A percentile compares a stretch with the other conserved stretches of the same genome.
phyloP scores from a whole-genome alignment of 441 rosid species.

The Populus tomentosa region DNA sequence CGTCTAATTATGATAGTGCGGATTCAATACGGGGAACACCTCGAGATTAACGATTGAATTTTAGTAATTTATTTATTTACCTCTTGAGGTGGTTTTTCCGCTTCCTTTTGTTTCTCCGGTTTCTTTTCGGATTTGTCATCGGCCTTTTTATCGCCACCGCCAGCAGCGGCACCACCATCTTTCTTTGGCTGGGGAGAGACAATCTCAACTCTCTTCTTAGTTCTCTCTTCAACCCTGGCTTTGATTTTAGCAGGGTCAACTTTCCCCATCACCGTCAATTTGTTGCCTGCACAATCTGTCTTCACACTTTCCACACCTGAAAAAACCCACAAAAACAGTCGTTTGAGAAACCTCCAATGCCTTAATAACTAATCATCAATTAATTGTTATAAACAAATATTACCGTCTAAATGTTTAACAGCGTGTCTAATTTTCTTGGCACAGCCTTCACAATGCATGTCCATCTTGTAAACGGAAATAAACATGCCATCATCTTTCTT shows the following conservation, averaged over 20 bases:
- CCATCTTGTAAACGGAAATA: slow-evolving; percentile 66
- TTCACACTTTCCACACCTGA: slow-evolving; percentile 75
- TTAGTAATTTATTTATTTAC: slow-evolving; percentile 26
- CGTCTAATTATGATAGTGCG: neutral
- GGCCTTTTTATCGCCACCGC: slow-evolving; percentile 38
- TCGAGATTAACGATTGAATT: neutral
- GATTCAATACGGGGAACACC: neutral
- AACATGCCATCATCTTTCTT: slow-evolving; percentile 43
- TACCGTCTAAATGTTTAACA: slow-evolving; percentile 54
- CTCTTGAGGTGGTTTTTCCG: slow-evolving; percentile 38
- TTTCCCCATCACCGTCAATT: slow-evolving; percentile 71
- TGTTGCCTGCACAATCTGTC: slow-evolving; percentile 46
- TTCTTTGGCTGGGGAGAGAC: slow-evolving; percentile 67
- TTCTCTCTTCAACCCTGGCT: slow-evolving; percentile 50
- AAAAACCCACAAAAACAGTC: slow-evolving; percentile 16
- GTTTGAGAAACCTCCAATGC: slow-evolving; percentile 2
- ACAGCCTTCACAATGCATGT: slow-evolving; percentile 90
- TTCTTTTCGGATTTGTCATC: slow-evolving; percentile 44
- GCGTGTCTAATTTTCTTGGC: slow-evolving; percentile 68
- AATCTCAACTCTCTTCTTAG: slow-evolving; percentile 63
- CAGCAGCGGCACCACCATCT: slow-evolving; percentile 33
- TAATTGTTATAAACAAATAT: neutral
- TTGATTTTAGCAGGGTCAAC: slow-evolving; percentile 58
- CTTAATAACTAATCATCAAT: neutral
- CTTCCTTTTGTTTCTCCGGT: slow-evolving; percentile 51